A percentile compares a stretch with the other conserved stretches of the same genome.
phyloP scores from a whole-genome alignment of 306 rosid genomes.

The Oemleria cerasiformis region DNA sequence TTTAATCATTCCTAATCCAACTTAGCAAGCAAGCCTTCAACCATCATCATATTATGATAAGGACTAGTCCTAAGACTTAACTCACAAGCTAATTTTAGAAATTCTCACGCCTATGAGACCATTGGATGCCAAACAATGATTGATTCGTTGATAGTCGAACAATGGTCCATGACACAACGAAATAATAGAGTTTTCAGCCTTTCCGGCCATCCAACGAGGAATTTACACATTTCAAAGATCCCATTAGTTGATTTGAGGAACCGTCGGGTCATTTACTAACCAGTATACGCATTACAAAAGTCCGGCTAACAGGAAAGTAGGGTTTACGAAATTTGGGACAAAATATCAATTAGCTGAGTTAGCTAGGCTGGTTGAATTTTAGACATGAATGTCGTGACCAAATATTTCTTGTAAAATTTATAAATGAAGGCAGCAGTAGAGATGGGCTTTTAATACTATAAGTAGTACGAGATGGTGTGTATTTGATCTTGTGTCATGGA shows the following conservation, averaged over 20 bases:
- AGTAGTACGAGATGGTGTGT: neutral
- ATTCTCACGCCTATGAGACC: neutral
- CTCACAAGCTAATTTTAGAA: neutral
- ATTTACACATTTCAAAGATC: neutral
- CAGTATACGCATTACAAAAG: no score
- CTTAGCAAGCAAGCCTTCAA: neutral
- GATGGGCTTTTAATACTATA: neutral
- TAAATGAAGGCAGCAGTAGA: neutral
- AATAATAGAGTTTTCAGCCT: neutral
- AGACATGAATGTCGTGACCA: neutral
- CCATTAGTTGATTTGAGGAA: no score
- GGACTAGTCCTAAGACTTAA: neutral
- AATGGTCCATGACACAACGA: neutral
- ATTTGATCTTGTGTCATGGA: conserved; percentile 8
- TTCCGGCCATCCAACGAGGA: neutral
- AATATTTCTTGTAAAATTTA: neutral
- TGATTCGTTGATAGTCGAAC: neutral
- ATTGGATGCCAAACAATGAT: neutral
- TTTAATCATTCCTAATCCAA: neutral
- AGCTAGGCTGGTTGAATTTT: conserved; percentile 2
- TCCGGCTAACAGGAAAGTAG: no score
- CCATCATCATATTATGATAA: neutral
- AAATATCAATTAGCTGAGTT: no score
- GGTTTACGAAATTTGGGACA: no score
- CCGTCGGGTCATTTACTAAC: no score